These are phyloP conservation scores for Diospyros lotus DNA, from an alignment of 148 eudicot genomes.

Conservation along the genomic window DNA sequence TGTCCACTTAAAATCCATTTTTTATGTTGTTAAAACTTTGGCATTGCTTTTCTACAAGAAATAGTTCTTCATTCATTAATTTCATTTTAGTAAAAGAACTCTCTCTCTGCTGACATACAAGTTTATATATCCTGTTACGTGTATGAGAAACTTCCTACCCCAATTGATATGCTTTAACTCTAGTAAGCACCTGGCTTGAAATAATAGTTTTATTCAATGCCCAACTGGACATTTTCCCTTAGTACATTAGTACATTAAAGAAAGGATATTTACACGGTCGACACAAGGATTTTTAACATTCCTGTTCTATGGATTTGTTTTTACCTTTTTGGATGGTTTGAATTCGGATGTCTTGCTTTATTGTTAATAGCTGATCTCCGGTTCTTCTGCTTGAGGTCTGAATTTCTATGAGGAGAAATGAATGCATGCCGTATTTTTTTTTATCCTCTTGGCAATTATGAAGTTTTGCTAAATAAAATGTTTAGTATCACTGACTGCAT, in stretches of 20 bases:
- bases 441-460: not conserved
- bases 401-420: not conserved
- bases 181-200: too few relatives aligned
- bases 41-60: not conserved
- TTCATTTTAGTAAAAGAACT: not conserved
- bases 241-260: too few relatives aligned
- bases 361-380: not conserved
- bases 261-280: not conserved
- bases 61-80: not conserved
- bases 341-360: not conserved
- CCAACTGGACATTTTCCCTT: too few relatives aligned
- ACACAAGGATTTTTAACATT: not conserved
- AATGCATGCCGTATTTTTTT: not conserved
- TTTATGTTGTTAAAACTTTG: not conserved
- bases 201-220: too few relatives aligned
- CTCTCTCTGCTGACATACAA: not conserved
- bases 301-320: not conserved
- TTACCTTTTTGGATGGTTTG: not conserved
- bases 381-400: not conserved
- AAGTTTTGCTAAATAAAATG: not conserved
- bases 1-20: not conserved
- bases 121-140: not conserved
- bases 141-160: not conserved
- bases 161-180: not conserved
- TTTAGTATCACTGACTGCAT: not conserved